These are phyloP conservation scores for Fusarium scirpi DNA, from an alignment of 2,329 filamentous ascomycete genomes.

Conservation along the genomic window DNA sequence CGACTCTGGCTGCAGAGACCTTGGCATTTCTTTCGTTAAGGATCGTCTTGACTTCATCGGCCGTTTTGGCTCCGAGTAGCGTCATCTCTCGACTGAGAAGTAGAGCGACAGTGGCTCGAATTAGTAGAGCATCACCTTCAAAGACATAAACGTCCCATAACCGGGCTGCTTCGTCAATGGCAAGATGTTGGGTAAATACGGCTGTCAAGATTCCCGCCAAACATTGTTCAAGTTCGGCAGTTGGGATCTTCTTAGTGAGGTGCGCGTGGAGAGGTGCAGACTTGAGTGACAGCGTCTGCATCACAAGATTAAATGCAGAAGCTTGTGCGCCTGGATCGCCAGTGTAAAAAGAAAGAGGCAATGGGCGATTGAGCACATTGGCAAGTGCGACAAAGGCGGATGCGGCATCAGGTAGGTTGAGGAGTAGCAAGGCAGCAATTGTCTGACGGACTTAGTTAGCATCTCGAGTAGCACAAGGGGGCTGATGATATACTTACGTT, in stretches of 20 bases:
- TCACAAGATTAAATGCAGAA: constrained; percentile 75
- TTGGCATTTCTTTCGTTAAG: constrained; percentile 49
- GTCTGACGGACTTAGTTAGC: constrained; percentile 60
- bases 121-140: constrained; percentile 79
- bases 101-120: constrained; percentile 77
- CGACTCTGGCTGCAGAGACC: constrained; percentile 50
- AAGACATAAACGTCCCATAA: constrained; percentile 88
- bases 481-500: constrained; percentile 68
- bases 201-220: constrained; percentile 71
- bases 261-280: constrained; percentile 73
- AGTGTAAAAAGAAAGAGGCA: constrained; percentile 81
- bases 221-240: constrained; percentile 64
- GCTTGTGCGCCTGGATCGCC: constrained; percentile 75
- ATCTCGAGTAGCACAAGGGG: constrained; percentile 11
- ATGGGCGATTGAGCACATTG: constrained; percentile 80
- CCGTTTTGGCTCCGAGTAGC: constrained; percentile 60
- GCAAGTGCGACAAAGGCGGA: constrained; percentile 78
- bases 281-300: constrained; percentile 75
- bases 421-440: constrained; percentile 77
- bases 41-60: constrained; percentile 58
- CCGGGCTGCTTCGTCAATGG: constrained; percentile 76
- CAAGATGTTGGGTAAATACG: constrained; percentile 72
- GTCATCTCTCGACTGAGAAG: constrained; percentile 66
- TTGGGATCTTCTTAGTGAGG: constrained; percentile 63
- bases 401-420: constrained; percentile 74